These are phyloP conservation scores for Fusarium palustre DNA, from an alignment of 2,329 filamentous ascomycete species.

Conservation along the genomic window DNA sequence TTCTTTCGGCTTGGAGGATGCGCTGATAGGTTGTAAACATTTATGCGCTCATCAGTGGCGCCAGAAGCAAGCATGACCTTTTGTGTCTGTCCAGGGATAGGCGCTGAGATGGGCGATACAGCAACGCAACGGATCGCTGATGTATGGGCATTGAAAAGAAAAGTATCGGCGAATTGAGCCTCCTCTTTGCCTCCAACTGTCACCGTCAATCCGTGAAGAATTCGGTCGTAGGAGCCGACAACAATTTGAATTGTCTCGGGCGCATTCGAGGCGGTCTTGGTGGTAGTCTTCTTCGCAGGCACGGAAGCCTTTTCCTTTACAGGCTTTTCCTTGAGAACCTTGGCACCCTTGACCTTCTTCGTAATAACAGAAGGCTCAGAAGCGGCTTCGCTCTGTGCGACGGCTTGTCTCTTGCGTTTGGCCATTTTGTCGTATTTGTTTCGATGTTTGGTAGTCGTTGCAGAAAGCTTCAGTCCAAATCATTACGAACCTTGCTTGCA, in stretches of 20 bases:
- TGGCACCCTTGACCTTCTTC: conserved; percentile 48
- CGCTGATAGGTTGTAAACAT: conserved; percentile 89
- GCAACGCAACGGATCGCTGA: conserved; percentile 92
- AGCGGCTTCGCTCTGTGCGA: conserved; percentile 42
- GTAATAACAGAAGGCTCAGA: conserved; percentile 40
- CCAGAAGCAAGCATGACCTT: conserved; percentile 92
- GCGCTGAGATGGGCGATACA: conserved; percentile 79
- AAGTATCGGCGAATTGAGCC: conserved; percentile 86
- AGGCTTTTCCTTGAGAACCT: conserved; percentile 31
- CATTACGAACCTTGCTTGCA: neutral
- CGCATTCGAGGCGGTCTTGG: conserved; percentile 34
- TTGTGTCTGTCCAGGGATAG: conserved; percentile 71
- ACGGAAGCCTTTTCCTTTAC: conserved; percentile 24
- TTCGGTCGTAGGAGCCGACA: conserved; percentile 91
- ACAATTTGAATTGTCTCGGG: conserved; percentile 84
- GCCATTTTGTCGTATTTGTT: conserved; percentile 53
- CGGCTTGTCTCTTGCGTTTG: conserved; percentile 62
- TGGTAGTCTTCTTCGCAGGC: conserved; percentile 44
- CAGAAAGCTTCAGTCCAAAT: conserved; percentile 15
- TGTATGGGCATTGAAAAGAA: conserved; percentile 93
- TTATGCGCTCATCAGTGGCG: conserved; percentile 92
- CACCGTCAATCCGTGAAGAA: conserved; percentile 91
- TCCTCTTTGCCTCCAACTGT: conserved; percentile 62
- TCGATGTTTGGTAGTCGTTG: conserved; percentile 18
- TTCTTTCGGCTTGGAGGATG: conserved; percentile 69